phyloP scores from a whole-genome alignment of 352 stramenopile species.

The Globisporangium radiosum region DNA sequence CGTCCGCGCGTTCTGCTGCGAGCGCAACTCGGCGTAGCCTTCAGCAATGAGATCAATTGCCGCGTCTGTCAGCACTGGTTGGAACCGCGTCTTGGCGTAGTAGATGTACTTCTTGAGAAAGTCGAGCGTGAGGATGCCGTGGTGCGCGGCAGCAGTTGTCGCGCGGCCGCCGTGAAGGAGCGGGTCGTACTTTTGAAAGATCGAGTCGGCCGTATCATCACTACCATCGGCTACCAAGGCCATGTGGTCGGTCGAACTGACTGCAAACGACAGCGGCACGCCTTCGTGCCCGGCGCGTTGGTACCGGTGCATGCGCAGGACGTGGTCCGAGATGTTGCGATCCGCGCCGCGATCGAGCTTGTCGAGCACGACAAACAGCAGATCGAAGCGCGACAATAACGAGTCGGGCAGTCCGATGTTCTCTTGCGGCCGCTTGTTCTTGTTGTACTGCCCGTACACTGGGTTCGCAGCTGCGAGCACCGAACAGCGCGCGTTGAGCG shows the following conservation, averaged over 20 bases:
- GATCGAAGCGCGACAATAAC: slow-evolving; percentile 99
- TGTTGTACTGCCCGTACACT: slow-evolving; percentile 99
- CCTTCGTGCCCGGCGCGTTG: slow-evolving; percentile 80
- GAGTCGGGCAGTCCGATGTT: slow-evolving; percentile 99
- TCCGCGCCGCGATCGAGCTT: slow-evolving; percentile 94
- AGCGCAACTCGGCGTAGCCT: slow-evolving; percentile 96
- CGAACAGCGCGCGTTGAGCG: slow-evolving; percentile 97
- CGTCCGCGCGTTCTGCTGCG: slow-evolving; percentile 90
- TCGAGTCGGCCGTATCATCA: slow-evolving; percentile 69
- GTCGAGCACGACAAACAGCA: slow-evolving; percentile 99
- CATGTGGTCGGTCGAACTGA: slow-evolving; percentile 77
- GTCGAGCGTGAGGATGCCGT: slow-evolving; percentile 90
- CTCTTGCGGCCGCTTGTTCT: slow-evolving; percentile 95
- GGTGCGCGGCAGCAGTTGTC: slow-evolving; percentile 37
- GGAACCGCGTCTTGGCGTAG: slow-evolving; percentile 96
- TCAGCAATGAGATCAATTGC: slow-evolving; percentile 94
- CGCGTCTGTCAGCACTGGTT: slow-evolving; percentile 77
- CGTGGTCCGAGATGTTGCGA: slow-evolving; percentile 95
- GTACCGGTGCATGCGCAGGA: slow-evolving; percentile 97
- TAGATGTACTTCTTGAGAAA: slow-evolving; percentile 99
- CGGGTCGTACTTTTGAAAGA: slow-evolving; percentile 90
- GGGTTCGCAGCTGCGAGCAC: slow-evolving; percentile 99
- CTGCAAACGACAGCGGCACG: slow-evolving; percentile 84
- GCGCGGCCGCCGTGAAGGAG: slow-evolving; percentile 76
- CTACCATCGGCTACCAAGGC: slow-evolving; percentile 49